These are phyloP conservation scores for Zarea fungicola DNA, from an alignment of 2,329 filamentous ascomycete genomes.

Conservation along the genomic window DNA sequence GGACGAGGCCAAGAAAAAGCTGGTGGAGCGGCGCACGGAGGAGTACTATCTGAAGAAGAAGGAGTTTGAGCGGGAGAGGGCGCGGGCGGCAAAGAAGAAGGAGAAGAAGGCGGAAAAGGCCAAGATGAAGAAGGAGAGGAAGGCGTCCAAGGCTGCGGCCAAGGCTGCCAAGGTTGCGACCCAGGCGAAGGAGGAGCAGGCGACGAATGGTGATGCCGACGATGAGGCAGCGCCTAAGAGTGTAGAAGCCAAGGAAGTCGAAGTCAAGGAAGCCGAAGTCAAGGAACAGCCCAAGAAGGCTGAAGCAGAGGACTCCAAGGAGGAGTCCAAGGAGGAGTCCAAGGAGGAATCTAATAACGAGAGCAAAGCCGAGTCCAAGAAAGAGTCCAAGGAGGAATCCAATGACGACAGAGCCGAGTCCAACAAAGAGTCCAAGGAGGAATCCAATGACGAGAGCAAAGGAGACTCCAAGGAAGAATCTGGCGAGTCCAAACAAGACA, in stretches of 20 bases:
- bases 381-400: constrained; percentile 21
- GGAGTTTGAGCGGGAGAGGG: constrained; percentile 28
- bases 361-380: constrained; percentile 9
- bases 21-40: constrained; percentile 26
- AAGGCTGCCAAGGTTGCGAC: too few species aligned
- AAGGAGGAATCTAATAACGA: too few species aligned
- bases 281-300: neutral
- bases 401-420: constrained; percentile 24
- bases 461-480: constrained; percentile 12
- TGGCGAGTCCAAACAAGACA: neutral
- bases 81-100: constrained; percentile 53
- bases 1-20: constrained; percentile 34
- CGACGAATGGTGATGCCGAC: too few species aligned
- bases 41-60: constrained; percentile 32
- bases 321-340: constrained; percentile 2
- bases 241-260: too few species aligned
- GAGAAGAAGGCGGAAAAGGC: constrained; percentile 79
- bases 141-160: constrained; percentile 10
- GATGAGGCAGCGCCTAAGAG: too few species aligned
- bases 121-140: constrained; percentile 26
- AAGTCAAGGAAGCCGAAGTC: too few species aligned
- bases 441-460: neutral
- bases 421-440: constrained; percentile 27
- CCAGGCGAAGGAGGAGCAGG: too few species aligned
- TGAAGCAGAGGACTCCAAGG: neutral